Conservation (phyloP, 305 asterid species). For the Fraxinus velutina region DNA sequence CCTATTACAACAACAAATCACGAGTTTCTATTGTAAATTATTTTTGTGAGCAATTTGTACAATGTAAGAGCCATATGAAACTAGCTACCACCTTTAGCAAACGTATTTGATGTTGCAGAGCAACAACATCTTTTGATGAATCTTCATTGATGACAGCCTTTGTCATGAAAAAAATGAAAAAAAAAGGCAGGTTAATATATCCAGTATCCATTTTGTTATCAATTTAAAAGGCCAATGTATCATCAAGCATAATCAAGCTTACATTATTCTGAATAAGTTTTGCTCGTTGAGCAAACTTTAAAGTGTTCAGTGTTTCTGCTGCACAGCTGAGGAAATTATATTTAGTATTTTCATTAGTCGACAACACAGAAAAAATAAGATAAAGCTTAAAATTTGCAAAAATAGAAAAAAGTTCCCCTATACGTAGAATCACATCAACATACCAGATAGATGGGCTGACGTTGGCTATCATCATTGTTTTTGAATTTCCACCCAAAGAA, state of each 20-base stretch:
- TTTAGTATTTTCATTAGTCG: slow-evolving; percentile 9
- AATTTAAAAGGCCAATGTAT: slow-evolving; percentile 4
- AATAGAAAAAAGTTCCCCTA: slow-evolving; percentile 17
- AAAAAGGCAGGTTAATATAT: slow-evolving; percentile 15
- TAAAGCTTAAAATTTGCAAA: neutral
- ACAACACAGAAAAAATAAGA: neutral
- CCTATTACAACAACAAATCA: slow-evolving; percentile 47
- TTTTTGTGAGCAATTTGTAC: slow-evolving; percentile 10
- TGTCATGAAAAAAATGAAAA: slow-evolving; percentile 20
- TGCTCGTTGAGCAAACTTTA: slow-evolving; percentile 97
- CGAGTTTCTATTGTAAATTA: slow-evolving; percentile 25
- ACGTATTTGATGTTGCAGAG: slow-evolving; percentile 72
- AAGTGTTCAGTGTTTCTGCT: slow-evolving; percentile 85
- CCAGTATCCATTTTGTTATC: neutral
- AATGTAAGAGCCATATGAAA: slow-evolving; percentile 24
- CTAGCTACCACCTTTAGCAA: slow-evolving; percentile 64
- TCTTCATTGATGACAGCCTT: slow-evolving; percentile 95
- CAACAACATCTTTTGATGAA: slow-evolving; percentile 74
- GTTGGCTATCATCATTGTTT: slow-evolving; percentile 94
- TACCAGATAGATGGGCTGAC: slow-evolving; percentile 93
- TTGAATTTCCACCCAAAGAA: slow-evolving; percentile 97
- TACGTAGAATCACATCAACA: slow-evolving; percentile 19
- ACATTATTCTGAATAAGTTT: slow-evolving; percentile 94
- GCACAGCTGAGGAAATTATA: slow-evolving; percentile 57
- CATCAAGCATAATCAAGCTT: slow-evolving; percentile 36